Evolutionary conservation across 2,329 filamentous ascomycete genomes (phyloP), one percentile per base, ranked within the genome.

Genomic region (Didymella keratinophila): DNA sequence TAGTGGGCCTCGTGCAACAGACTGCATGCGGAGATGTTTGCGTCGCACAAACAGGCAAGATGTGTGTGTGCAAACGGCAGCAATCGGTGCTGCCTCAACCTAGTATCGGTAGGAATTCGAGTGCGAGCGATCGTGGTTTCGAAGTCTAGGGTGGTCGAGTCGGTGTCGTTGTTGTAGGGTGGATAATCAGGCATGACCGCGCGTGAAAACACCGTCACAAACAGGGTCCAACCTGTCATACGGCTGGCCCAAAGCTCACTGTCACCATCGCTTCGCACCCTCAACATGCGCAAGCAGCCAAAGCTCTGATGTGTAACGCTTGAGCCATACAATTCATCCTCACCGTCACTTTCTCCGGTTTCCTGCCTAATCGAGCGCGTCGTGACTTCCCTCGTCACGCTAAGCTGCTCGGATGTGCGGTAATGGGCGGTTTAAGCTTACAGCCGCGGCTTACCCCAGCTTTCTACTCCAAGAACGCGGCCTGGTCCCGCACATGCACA

Each of bases 361-460:
- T 49, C 39, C 27, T 41, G 21, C 48, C 48, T 42, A 36, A 45
- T 50, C 16, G 55, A 25, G 66, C 64, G 36, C 52, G 50, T 56
- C n/a, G 42, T 47, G 41, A 42, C 53, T 50, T 23, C 12, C 27
- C 37, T 21, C 2, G 6, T 27, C 6, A 23, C 62, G 61, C 64
- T 49, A 56, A 30, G 65, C 52, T 52, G 36, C 18, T 42, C 48
- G 47, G 28, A 44, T 30, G 42, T 12, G 57, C 71, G 71, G 68
- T 57, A 68, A 54, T 51, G 50, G 21, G 56, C 71, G 70, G 71
- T 61, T 72, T 67, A 64, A 53, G 52, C 42, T 46, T 60, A n/a
- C 18, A 53, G 12, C 70, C 70, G 66, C 70, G 70, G 70, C 68
- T 60, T 51, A 55, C 49, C 61, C 55, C 58, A 61, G 46, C 47